Percentiles rank a stretch among this genome's conserved stretches.
These are phyloP conservation scores for Backusella liffmaniae DNA, from an alignment of 192 early-diverging fungal species.

Conservation along the genomic window DNA sequence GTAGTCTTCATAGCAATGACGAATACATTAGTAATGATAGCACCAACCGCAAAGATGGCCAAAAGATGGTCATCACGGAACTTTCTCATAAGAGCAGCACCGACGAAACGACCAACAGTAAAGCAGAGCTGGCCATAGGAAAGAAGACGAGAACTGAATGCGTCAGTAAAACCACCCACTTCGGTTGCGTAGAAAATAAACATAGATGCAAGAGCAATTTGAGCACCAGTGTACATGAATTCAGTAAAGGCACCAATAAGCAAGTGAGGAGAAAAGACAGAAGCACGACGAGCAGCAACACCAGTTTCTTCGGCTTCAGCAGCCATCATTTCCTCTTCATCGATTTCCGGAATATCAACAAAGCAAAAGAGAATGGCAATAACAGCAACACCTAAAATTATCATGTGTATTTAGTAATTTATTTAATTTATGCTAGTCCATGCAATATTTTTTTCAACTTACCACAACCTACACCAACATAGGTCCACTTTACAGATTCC, in stretches of 20 bases:
- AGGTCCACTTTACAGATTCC: constrained; percentile 30
- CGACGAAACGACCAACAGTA: constrained; percentile 35
- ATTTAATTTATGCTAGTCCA: neutral
- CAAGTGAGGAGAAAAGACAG: constrained; percentile 27
- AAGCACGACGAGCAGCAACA: constrained; percentile 22
- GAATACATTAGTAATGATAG: constrained; percentile 16
- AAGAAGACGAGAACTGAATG: constrained; percentile 14
- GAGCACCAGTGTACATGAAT: constrained; percentile 38
- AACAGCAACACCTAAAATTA: constrained; percentile 19
- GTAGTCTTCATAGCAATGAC: constrained; percentile 22
- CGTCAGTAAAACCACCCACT: constrained; percentile 18
- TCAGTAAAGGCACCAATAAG: constrained; percentile 26
- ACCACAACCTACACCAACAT: constrained; percentile 33
- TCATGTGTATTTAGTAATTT: neutral
- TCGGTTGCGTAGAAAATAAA: constrained; percentile 31
- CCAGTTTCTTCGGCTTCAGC: constrained; percentile 26
- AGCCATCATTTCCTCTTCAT: constrained; percentile 39
- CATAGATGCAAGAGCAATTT: constrained; percentile 33
- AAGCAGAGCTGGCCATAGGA: constrained; percentile 27
- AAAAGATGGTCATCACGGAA: constrained; percentile 23
- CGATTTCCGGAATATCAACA: constrained; percentile 37
- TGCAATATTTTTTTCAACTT: neutral
- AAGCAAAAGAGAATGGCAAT: constrained; percentile 32
- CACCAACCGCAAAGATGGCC: constrained; percentile 14
- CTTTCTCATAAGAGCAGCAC: constrained; percentile 21